Evolutionary conservation across 139 green algal species (phyloP).

Genomic region (Marvania coccoides): DNA sequence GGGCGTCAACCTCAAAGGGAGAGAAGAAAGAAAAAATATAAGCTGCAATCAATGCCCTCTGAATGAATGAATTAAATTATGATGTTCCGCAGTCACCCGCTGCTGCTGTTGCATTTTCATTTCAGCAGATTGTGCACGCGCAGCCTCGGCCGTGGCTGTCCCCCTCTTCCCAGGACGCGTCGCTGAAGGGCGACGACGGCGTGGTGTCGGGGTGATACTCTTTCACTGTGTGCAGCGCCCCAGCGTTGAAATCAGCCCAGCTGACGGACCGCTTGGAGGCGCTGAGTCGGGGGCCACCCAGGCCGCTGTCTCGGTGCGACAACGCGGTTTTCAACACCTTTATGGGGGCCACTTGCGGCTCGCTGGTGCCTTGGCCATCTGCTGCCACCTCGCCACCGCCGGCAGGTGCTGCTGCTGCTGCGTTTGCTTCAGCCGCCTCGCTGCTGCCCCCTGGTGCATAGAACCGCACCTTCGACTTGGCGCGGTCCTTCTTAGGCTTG

Average conservation of each 20-base stretch:
- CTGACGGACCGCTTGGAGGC: constrained; percentile 6
- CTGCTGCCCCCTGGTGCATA: too few relatives aligned
- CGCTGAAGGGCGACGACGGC: not conserved
- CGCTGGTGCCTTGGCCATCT: too few relatives aligned
- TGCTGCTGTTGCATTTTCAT: not conserved
- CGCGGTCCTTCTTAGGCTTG: too few relatives aligned
- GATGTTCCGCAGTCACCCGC: too few relatives aligned
- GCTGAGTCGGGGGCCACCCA: too few relatives aligned
- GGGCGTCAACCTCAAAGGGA: not conserved
- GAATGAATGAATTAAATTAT: constrained; percentile 1
- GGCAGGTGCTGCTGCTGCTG: too few relatives aligned
- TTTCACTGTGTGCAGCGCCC: not conserved
- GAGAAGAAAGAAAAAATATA: not conserved
- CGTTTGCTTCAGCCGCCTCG: too few relatives aligned
- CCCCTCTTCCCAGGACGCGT: not conserved
- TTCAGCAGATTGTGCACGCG: not conserved
- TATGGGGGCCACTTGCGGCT: too few relatives aligned
- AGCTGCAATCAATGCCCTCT: not conserved
- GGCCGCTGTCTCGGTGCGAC: too few relatives aligned
- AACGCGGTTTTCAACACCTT: too few relatives aligned
- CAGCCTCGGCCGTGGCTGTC: not conserved
- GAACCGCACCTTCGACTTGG: too few relatives aligned
- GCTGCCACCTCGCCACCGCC: too few relatives aligned
- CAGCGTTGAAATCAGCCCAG: constrained; percentile 10
- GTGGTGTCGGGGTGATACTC: not conserved